Base-by-base conservation (phyloP, 208 protist genomes). In the Trypanosoma mega region DNA sequence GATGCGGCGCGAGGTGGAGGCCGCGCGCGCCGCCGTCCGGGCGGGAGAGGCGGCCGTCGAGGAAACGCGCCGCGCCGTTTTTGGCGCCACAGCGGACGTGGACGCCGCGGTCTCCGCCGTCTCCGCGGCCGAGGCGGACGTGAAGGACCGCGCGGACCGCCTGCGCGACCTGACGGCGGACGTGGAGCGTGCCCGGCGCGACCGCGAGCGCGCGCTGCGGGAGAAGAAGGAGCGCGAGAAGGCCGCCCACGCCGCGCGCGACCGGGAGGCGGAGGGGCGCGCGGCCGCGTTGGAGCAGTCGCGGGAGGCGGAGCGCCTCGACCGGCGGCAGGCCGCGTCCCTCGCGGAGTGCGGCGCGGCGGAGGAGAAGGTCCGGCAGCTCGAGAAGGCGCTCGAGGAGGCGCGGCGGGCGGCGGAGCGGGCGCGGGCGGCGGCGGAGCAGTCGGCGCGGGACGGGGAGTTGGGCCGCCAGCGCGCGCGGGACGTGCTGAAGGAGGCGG, bases 191-290 rank as follows among this genome's bases (percentile, higher is more conserved):
- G 82, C 84, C 43, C 70, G 76, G 58, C 74, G 81, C 43, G 76
- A 92, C 39, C 84, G 83, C 65, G 89, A 96, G 55, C 81, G 79
- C 12, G 75, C 77, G 0, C 37, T 78, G n/a, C 76, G 80, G 2
- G 89, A 91, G 49, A 86, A 88, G 72, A 87, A 90, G 69, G 85
- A 96, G 11, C 76, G 85, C 20, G 89, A 96, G 60, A 78, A 80
- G 67, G 89, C 84, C 33, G 67, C 90, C 21, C 21, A n/a, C 4
- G 80, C 78, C 23, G 52, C 78, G 31, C 74, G 73, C 60, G 83
- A 92, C 20, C 80, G 82, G 20, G 89, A 96, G 72, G 82, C 82
- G 70, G 84, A 87, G 39, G 64, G 80, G 1, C 85, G 89, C 45
- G 84, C 80, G 52, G 82, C 60, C 1, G 72, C 89, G 58, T 85